These are phyloP conservation scores for Filobasidium wieringae DNA, from an alignment of 768 basidiomycete species.

Conservation along the genomic window DNA sequence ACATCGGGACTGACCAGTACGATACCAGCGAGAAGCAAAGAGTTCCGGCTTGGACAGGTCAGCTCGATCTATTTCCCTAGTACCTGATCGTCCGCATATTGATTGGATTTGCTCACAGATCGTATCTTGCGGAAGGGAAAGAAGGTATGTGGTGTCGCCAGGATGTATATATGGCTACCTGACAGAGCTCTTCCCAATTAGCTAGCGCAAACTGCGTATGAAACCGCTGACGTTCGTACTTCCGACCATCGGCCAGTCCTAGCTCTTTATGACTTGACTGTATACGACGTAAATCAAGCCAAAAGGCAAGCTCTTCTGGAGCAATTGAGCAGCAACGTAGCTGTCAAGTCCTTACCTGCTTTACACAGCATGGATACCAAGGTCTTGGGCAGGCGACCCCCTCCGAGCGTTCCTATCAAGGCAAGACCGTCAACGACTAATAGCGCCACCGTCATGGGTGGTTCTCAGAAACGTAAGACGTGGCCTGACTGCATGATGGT, in stretches of 20 bases:
- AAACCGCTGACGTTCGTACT: slow-evolving; percentile 69
- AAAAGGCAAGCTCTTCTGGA: slow-evolving; percentile 54
- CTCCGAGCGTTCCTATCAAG: neutral
- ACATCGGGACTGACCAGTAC: slow-evolving; percentile 57
- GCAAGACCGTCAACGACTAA: neutral
- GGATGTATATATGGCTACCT: neutral
- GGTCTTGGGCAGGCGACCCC: neutral
- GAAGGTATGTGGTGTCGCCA: slow-evolving; percentile 26
- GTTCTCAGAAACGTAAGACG: neutral
- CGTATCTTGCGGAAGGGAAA: slow-evolving; percentile 76
- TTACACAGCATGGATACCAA: neutral
- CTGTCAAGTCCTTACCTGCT: neutral
- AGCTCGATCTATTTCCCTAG: slow-evolving; percentile 18
- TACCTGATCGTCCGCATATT: slow-evolving; percentile 14
- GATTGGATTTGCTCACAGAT: slow-evolving; percentile 47
- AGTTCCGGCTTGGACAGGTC: slow-evolving; percentile 95
- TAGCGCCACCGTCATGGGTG: neutral
- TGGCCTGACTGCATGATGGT: neutral
- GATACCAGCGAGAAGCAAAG: slow-evolving; percentile 94
- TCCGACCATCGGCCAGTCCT: slow-evolving; percentile 97
- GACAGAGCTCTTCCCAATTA: neutral
- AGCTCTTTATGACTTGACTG: slow-evolving; percentile 63
- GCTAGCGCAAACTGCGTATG: slow-evolving; percentile 67
- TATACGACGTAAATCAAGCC: slow-evolving; percentile 63
- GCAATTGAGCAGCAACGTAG: slow-evolving; percentile 13